A percentile compares a stretch with the other conserved stretches of the same genome.
Conservation (phyloP, 768 basidiomycete species). For the Tulasnella sp. region DNA sequence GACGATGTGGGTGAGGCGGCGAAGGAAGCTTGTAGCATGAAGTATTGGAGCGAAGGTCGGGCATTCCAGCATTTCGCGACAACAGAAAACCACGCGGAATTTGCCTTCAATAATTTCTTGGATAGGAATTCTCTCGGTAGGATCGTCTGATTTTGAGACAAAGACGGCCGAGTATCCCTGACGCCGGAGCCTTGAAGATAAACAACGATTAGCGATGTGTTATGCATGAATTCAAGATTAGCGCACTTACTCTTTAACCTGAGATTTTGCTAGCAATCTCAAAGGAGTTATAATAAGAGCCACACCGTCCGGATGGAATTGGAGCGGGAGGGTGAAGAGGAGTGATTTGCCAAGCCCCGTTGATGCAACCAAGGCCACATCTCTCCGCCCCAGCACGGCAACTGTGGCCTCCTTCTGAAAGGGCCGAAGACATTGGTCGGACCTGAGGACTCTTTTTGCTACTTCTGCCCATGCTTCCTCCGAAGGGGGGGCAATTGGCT, state of each 20-base stretch:
- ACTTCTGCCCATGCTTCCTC: too few relatives aligned
- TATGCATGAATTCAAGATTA: too few relatives aligned
- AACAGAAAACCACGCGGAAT: background rate
- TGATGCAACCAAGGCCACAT: background rate
- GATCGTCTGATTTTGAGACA: background rate
- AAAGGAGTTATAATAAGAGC: background rate
- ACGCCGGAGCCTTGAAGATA: too few relatives aligned
- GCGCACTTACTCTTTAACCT: background rate
- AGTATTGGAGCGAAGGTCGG: background rate
- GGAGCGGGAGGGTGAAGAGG: background rate
- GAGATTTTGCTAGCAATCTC: background rate
- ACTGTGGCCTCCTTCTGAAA: background rate
- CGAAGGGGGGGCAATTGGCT: too few relatives aligned
- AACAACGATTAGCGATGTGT: too few relatives aligned
- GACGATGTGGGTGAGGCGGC: background rate
- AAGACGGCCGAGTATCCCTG: background rate
- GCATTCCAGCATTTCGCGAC: background rate
- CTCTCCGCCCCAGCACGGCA: background rate
- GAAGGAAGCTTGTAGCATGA: background rate
- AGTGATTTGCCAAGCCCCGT: background rate
- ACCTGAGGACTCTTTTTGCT: too few relatives aligned
- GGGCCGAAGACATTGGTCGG: background rate
- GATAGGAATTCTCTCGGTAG: background rate
- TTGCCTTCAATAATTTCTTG: background rate
- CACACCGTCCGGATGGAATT: background rate